phyloP scores from a whole-genome alignment of 805 yeast genomes.

The Candida orba region DNA sequence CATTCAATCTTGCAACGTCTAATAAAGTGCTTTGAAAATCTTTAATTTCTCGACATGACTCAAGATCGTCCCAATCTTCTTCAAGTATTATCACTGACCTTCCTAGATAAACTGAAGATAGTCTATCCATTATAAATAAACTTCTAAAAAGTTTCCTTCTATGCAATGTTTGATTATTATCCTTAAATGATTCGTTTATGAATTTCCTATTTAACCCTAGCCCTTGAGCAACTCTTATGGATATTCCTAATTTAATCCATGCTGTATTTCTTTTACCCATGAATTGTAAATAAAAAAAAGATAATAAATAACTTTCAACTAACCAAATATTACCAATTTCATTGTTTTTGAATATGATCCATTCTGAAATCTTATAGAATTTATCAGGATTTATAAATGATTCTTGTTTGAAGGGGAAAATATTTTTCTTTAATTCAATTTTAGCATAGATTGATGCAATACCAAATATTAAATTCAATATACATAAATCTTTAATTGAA shows the following conservation, averaged over 20 bases:
- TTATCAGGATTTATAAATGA: conserved; percentile 24
- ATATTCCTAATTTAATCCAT: conserved; percentile 36
- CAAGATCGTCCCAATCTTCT: conserved; percentile 33
- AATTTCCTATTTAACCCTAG: conserved; percentile 34
- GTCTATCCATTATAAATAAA: conserved; percentile 29
- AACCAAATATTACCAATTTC: conserved; percentile 37
- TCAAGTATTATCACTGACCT: conserved; percentile 31
- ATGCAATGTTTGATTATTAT: conserved; percentile 20
- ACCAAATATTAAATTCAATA: conserved; percentile 34
- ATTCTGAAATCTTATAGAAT: conserved; percentile 31
- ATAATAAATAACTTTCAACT: conserved; percentile 33
- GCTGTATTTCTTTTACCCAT: conserved; percentile 34
- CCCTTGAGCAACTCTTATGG: conserved; percentile 37
- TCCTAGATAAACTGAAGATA: conserved; percentile 30
- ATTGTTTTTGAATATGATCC: conserved; percentile 25
- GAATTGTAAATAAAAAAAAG: conserved; percentile 34
- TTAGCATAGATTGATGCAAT: conserved; percentile 34
- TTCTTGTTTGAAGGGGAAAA: conserved; percentile 20
- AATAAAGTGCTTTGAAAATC: conserved; percentile 26
- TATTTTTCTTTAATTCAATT: conserved; percentile 20
- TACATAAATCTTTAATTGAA: conserved; percentile 24
- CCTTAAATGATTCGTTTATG: conserved; percentile 32
- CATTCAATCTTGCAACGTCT: conserved; percentile 25
- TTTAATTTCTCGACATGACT: conserved; percentile 13
- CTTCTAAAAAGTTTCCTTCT: conserved; percentile 31